Conservation (phyloP, 495 filamentous ascomycete species). For the Penicillium bovifimosum region DNA sequence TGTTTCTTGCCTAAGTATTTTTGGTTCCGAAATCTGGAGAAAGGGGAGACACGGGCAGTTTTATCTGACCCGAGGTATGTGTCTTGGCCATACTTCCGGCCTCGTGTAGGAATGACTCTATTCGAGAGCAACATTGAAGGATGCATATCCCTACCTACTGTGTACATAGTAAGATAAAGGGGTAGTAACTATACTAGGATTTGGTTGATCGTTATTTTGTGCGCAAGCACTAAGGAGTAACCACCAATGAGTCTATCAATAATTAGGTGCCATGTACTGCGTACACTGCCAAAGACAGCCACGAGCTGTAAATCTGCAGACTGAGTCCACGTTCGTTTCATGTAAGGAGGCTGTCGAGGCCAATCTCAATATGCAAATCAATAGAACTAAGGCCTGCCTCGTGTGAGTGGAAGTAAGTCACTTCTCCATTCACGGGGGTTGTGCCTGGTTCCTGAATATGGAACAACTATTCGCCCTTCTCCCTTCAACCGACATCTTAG, state of each 20-base stretch:
- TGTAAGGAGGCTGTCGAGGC: not conserved
- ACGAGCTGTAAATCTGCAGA: conserved; percentile 9
- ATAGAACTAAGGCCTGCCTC: not conserved
- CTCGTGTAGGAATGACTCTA: too few species aligned
- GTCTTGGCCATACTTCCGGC: too few species aligned
- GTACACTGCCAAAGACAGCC: conserved; percentile 10
- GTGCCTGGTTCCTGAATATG: not conserved
- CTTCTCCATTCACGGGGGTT: not conserved
- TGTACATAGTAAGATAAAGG: conserved; percentile 7
- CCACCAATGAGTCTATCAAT: too few species aligned
- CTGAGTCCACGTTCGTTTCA: conserved; percentile 2
- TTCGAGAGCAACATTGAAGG: too few species aligned
- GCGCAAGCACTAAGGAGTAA: too few species aligned
- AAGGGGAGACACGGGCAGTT: conserved; percentile 8
- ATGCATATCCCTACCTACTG: too few species aligned
- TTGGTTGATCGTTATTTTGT: too few species aligned
- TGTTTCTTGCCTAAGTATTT: not conserved
- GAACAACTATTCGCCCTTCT: not conserved
- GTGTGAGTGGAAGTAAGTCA: not conserved
- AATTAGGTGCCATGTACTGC: not conserved
- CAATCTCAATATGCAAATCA: not conserved
- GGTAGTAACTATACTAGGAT: not conserved
- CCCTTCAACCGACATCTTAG: too few species aligned
- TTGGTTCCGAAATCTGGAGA: conserved; percentile 1
- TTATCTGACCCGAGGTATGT: not conserved